phyloP scores from a whole-genome alignment of 1,139 yeast species.

The Zygosaccharomyces pseudobailii region DNA sequence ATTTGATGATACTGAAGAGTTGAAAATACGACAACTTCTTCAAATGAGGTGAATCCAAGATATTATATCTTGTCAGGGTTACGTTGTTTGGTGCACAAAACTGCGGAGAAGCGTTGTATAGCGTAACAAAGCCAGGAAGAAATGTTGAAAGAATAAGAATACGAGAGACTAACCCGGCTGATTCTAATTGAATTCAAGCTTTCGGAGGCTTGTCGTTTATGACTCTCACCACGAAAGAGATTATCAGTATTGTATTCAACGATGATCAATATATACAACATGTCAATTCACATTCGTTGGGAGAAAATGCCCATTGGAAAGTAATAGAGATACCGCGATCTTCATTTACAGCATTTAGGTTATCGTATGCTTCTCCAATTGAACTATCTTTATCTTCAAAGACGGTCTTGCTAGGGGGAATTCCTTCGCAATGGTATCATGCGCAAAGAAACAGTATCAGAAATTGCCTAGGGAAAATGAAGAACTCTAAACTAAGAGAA shows the following conservation, averaged over 20 bases:
- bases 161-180: no score
- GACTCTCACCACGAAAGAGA: slow-evolving; percentile 9
- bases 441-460: slow-evolving; percentile 28
- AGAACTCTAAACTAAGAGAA: slow-evolving; percentile 7
- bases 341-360: slow-evolving; percentile 63
- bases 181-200: background rate
- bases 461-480: slow-evolving; percentile 17
- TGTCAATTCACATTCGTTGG: slow-evolving; percentile 6
- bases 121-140: no score
- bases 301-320: slow-evolving; percentile 1
- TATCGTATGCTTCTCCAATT: slow-evolving; percentile 49
- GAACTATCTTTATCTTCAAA: slow-evolving; percentile 44
- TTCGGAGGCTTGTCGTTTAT: slow-evolving; percentile 2
- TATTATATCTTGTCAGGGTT: background rate
- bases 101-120: background rate
- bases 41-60: background rate
- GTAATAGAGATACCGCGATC: slow-evolving; percentile 31
- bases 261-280: slow-evolving; percentile 13
- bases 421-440: slow-evolving; percentile 60
- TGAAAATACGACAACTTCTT: background rate
- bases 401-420: slow-evolving; percentile 54
- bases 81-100: slow-evolving; percentile 2
- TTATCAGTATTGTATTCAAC: slow-evolving; percentile 13
- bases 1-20: no score
- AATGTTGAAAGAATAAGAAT: no score